Conservation (phyloP, 2,329 filamentous ascomycete genomes). For the Aspergillus ochraceus region DNA sequence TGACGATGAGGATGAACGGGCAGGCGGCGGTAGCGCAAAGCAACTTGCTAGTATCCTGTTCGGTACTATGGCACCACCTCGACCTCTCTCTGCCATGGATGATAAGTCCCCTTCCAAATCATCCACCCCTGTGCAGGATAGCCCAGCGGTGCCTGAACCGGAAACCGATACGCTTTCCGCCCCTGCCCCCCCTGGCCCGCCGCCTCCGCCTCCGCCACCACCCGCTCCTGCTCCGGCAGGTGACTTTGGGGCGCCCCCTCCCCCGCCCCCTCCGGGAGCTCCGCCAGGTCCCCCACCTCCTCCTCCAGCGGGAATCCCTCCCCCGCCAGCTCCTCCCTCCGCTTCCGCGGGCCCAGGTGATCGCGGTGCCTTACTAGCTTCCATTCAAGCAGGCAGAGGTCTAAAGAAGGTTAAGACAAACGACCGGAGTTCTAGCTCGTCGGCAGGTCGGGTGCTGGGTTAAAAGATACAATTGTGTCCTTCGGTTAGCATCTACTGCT, state of each 20-base stretch:
- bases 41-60: constrained; percentile 94
- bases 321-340: constrained; percentile 37
- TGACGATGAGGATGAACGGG: constrained; percentile 71
- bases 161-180: constrained; percentile 22
- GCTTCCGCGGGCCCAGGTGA: constrained; percentile 45
- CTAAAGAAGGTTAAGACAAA: constrained; percentile 88
- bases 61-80: constrained; percentile 92
- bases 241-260: constrained; percentile 45
- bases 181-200: constrained; percentile 32
- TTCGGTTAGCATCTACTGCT: no score
- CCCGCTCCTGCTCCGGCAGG: constrained; percentile 22
- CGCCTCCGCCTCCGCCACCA: constrained; percentile 37
- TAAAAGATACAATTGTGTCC: constrained; percentile 8
- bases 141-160: constrained; percentile 31
- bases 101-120: constrained; percentile 59
- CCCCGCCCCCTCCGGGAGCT: constrained; percentile 41
- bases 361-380: constrained; percentile 67
- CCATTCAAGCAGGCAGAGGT: constrained; percentile 77
- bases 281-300: constrained; percentile 33
- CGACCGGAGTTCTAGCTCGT: constrained; percentile 72
- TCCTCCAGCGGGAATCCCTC: constrained; percentile 31
- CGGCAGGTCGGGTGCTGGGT: constrained; percentile 71
- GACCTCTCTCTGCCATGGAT: constrained; percentile 80
- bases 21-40: constrained; percentile 80
- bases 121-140: constrained; percentile 46